phyloP scores from a whole-genome alignment of 441 rosid species.

The Omphalea diandra region DNA sequence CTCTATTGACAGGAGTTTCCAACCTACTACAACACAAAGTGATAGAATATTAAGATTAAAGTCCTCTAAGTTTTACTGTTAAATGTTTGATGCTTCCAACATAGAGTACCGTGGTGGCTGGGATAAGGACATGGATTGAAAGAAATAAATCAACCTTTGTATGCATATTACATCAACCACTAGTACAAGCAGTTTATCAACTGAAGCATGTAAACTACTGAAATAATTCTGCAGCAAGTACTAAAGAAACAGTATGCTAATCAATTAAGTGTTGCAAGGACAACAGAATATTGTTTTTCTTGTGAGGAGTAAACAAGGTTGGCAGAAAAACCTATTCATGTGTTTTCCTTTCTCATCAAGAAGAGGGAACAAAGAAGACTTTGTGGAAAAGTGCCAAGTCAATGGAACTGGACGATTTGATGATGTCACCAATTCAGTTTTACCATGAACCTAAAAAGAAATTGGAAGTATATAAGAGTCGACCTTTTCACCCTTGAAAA shows the following conservation, averaged over 20 bases:
- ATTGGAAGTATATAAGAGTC: constrained; percentile 17
- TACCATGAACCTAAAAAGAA: constrained; percentile 76
- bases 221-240: background rate
- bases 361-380: constrained; percentile 62
- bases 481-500: background rate
- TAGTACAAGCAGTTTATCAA: background rate
- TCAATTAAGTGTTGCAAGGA: background rate
- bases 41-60: background rate
- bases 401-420: constrained; percentile 90
- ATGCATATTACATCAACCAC: background rate
- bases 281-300: background rate
- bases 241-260: background rate
- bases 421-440: constrained; percentile 83
- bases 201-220: background rate
- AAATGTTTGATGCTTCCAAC: background rate
- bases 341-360: constrained; percentile 80
- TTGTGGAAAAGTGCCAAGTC: constrained; percentile 96
- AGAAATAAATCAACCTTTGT: background rate
- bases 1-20: background rate
- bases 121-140: background rate
- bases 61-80: background rate
- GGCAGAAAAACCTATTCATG: constrained; percentile 67
- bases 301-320: background rate
- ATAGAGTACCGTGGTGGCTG: background rate
- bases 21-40: background rate